Evolutionary conservation across 2,329 filamentous ascomycete species (phyloP), one percentile per base, ranked within the genome.

Genomic region (Aspergillus spinulosporus): DNA sequence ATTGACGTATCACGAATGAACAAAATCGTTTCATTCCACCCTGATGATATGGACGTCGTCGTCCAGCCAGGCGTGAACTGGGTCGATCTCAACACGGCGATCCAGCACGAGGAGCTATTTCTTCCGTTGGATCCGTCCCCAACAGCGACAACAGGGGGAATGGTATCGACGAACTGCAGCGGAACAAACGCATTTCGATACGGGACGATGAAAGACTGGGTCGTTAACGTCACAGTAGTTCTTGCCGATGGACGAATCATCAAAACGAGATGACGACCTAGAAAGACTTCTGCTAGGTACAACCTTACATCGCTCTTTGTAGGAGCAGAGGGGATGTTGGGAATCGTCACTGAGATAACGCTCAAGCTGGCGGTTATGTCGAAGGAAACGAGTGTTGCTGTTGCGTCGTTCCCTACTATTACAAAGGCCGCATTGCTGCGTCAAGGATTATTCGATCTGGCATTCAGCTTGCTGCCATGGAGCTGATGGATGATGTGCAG

Each of bases 171-270:
- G 0, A 87, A 86, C 53, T 90, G 87, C 72, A 85, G 78, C 52
- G 82, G 82, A 0, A 84, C 82, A 0, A 84, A 84, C 62, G 82
- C 82, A 0, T 77, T 82, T 54, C 76, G 86, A 49, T 90, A 90
- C 65, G 88, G 88, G 0, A 89, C 87, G 0, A 90, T 90, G 87
- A 88, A 87, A 62, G 87, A 90, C 61, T 90, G 86, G 79, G 87
- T 90, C 1, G 76, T 90, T 57, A 88, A 86, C 60, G 69, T 90
- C 15, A 89, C 86, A 0, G 86, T 89, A 0, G 87, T 90, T 0
- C 77, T 90, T 40, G 83, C 87, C 0, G 86, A 90, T 66, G 88
- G 88, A 1, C 81, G 79, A 0, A 71, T 88, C 14, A 84, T 91
- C 70, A 89, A 88, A 66, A 90, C 88, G 0, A 77, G 87, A 8